Percentiles rank a stretch among this genome's conserved stretches.
These are phyloP conservation scores for Candida maltosa DNA, from an alignment of 805 yeast species.

Conservation along the genomic window DNA sequence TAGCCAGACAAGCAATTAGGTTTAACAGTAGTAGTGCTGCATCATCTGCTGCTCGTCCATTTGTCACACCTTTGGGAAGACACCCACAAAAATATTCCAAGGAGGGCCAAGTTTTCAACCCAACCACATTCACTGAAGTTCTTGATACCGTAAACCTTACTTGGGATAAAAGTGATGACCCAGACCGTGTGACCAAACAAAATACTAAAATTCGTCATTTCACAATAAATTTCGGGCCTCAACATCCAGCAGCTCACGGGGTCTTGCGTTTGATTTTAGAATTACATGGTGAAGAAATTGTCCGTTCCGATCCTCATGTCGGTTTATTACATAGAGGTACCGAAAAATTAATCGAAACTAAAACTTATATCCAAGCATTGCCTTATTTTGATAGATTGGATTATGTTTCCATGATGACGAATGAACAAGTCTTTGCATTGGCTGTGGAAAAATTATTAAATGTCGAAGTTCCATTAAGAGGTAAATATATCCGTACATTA, in stretches of 20 bases:
- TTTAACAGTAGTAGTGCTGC: too few relatives aligned
- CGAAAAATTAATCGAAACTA: conserved; percentile 81
- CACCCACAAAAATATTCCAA: conserved; percentile 34
- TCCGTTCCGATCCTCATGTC: conserved; percentile 85
- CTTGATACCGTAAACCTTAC: conserved; percentile 45
- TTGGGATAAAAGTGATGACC: conserved; percentile 43
- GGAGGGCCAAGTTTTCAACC: conserved; percentile 28
- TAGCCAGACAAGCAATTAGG: too few relatives aligned
- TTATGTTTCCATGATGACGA: conserved; percentile 86
- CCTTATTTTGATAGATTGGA: conserved; percentile 88
- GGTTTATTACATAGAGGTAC: conserved; percentile 88
- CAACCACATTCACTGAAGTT: conserved; percentile 43
- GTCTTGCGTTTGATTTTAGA: conserved; percentile 83
- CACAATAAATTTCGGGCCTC: conserved; percentile 89
- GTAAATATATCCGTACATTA: conserved; percentile 77
- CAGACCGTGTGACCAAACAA: conserved; percentile 38
- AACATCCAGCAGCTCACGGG: conserved; percentile 95
- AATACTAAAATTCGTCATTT: conserved; percentile 72
- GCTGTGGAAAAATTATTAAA: conserved; percentile 84
- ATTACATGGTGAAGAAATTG: conserved; percentile 84
- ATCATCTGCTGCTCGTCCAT: conserved; percentile 32
- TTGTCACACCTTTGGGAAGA: conserved; percentile 35
- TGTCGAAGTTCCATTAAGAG: conserved; percentile 82
- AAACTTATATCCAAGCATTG: conserved; percentile 83
- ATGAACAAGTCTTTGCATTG: conserved; percentile 78